These are phyloP conservation scores for Ophiostoma sp. DNA, from an alignment of 2,329 filamentous ascomycete species.

Conservation along the genomic window DNA sequence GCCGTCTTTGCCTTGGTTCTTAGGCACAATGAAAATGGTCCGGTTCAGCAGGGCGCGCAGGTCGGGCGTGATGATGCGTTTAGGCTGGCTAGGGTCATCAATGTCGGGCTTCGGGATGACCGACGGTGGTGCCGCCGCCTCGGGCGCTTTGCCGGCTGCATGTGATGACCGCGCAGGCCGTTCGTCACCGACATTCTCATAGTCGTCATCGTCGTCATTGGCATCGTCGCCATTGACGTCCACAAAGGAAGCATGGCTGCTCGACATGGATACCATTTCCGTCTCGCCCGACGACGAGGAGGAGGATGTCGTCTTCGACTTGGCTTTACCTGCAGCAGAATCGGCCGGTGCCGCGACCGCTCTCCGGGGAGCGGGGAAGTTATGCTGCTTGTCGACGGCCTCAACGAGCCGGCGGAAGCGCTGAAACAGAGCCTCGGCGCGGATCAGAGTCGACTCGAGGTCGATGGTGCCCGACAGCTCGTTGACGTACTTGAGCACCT, in stretches of 20 bases:
- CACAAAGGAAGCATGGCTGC: background rate
- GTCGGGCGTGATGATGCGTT: constrained; percentile 53
- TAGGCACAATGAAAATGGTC: constrained; percentile 37
- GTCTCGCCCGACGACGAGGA: background rate
- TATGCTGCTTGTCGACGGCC: constrained; percentile 83
- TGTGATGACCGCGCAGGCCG: background rate
- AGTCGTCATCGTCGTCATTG: background rate
- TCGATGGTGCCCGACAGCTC: constrained; percentile 93
- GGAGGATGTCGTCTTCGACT: background rate
- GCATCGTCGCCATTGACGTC: background rate
- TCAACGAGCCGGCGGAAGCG: constrained; percentile 86
- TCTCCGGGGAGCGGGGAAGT: constrained; percentile 60
- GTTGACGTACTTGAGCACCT: constrained; percentile 97
- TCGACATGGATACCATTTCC: constrained; percentile 22
- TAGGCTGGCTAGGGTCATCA: background rate
- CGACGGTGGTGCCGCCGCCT: constrained; percentile 1
- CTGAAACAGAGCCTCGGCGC: constrained; percentile 82
- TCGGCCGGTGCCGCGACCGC: background rate
- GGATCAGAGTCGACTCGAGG: constrained; percentile 74
- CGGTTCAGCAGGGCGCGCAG: constrained; percentile 49
- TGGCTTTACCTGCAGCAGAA: background rate
- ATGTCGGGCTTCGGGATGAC: constrained; percentile 2
- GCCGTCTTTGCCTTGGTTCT: constrained; percentile 16
- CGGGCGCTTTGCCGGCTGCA: constrained; percentile 23
- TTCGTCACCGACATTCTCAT: background rate